Percentiles rank a stretch among this genome's conserved stretches.
These are phyloP conservation scores for Taphrina pruni DNA, from an alignment of 1,139 yeast species.

Conservation along the genomic window DNA sequence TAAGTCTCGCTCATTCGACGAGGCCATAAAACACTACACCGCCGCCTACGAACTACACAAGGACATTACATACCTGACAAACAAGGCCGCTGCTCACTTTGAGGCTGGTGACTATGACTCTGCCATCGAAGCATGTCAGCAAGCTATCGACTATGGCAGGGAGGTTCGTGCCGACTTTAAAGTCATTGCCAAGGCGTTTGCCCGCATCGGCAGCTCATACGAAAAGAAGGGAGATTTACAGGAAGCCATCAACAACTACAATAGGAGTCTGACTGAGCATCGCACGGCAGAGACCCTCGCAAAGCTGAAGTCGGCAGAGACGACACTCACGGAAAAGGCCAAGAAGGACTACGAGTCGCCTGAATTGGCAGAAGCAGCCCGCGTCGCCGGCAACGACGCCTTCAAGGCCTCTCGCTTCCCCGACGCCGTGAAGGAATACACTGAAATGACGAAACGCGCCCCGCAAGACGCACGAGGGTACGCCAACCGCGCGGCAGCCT, in stretches of 20 bases:
- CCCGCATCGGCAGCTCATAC: constrained; percentile 85
- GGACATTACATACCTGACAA: constrained; percentile 92
- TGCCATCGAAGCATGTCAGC: constrained; percentile 78
- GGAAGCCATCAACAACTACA: constrained; percentile 77
- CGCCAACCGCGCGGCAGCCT: constrained; percentile 97
- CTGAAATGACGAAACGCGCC: constrained; percentile 94
- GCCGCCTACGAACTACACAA: constrained; percentile 82
- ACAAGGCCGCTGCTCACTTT: constrained; percentile 96
- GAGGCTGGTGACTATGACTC: constrained; percentile 92
- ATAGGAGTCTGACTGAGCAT: constrained; percentile 94
- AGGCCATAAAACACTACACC: constrained; percentile 83
- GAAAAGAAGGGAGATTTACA: constrained; percentile 74
- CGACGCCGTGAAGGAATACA: constrained; percentile 88
- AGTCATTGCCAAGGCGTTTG: constrained; percentile 85
- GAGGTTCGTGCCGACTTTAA: constrained; percentile 91
- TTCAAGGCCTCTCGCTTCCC: constrained; percentile 97
- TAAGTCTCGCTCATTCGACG: constrained; percentile 87
- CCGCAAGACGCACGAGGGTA: constrained; percentile 97
- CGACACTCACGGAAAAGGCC: constrained; percentile 78
- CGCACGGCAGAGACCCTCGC: constrained; percentile 92
- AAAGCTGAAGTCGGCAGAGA: constrained; percentile 86
- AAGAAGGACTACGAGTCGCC: constrained; percentile 81
- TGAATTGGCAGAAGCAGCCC: constrained; percentile 92
- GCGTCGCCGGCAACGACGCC: constrained; percentile 85
- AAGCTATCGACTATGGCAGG: constrained; percentile 88